Base-by-base conservation (phyloP, 495 filamentous ascomycete genomes). In the Hypoxylon cercidicola region DNA sequence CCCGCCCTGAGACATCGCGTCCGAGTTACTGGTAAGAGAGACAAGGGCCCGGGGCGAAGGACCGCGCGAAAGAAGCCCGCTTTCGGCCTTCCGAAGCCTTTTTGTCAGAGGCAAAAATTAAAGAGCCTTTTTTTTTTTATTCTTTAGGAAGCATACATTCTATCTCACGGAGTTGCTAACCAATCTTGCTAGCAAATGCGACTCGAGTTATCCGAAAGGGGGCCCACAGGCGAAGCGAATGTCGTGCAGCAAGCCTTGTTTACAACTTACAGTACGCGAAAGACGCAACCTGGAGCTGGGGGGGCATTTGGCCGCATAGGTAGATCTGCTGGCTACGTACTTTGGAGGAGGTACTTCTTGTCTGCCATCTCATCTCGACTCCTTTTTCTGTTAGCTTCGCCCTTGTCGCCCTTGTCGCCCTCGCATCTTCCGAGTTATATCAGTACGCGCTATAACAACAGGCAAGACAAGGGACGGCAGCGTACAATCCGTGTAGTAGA, bases 201-300 rank as follows among this genome's bases (percentile, higher is more conserved):
- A 50, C 50, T 68, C 65, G 55, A 54, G 54, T 32, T 51, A 59
- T 60, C 64, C 64, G 59, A 45, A 48, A 43, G 4, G 25, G 18
- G 63, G 55, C 44, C 65, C 60, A 55, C 51, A 55, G 28, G 49
- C 44, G 58, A 54, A 52, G 50, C 13, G 44, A 46, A 68, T 63
- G 51, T 54, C 55, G 59, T 64, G 60, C 65, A 52, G 65, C 60
- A 64, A 46, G 60, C 60, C 51, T 59, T 62, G 55, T 68, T 64
- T 63, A 64, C 60, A 37, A 60, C 51, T 49, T 45, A 60, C 53
- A 50, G 30, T 32, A 32, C 30, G 30, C 30, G 30, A 32, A 28
- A 68, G 55, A 57, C 51, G 60, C 55, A 64, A 47, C 45, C 55
- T 64, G 43, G 51, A 64, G 65, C 45, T 49, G 40, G 23, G 47